Evolutionary conservation across 352 stramenopile species (phyloP).

Genomic region (Elongisporangium undulatum): DNA sequence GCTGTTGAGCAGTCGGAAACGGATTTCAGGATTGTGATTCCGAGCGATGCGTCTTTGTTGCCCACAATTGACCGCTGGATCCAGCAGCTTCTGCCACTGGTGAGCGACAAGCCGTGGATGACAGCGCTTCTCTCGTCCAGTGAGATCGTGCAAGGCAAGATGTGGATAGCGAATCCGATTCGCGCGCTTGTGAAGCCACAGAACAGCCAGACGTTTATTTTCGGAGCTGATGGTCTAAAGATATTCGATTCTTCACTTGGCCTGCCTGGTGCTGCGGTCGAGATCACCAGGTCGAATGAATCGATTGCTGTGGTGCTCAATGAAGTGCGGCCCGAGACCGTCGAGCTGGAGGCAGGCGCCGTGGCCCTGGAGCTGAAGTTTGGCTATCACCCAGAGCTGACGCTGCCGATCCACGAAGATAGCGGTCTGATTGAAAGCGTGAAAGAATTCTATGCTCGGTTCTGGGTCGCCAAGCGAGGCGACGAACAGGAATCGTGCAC

Average conservation of each 20-base stretch:
- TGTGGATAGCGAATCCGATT: conserved; percentile 72
- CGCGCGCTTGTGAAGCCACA: conserved; percentile 44
- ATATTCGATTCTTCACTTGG: conserved; percentile 32
- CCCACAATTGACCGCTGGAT: conserved; percentile 38
- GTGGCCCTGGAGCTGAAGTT: conserved; percentile 60
- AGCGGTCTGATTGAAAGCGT: conserved; percentile 43
- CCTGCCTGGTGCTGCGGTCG: conserved; percentile 37
- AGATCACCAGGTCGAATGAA: conserved; percentile 29
- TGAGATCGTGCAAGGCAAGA: conserved; percentile 42
- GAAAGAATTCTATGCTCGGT: conserved; percentile 73
- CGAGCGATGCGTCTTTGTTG: conserved; percentile 13
- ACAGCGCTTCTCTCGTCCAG: conserved; percentile 42
- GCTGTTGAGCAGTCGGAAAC: conserved; percentile 6
- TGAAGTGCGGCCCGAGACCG: conserved; percentile 51
- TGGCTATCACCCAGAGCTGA: conserved; percentile 33
- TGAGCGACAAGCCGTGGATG: conserved; percentile 49
- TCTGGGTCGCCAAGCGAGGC: conserved; percentile 62
- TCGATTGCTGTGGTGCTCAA: conserved; percentile 49
- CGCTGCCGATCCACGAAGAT: conserved; percentile 48
- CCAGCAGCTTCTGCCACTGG: conserved; percentile 19
- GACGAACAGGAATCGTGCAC: conserved; percentile 57
- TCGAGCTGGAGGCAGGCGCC: conserved; percentile 30
- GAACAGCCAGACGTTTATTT: conserved; percentile 32
- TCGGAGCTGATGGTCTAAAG: conserved; percentile 24
- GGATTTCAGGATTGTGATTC: conserved; percentile 24